Evolutionary conservation across 192 early-diverging fungal species (phyloP).

Genomic region (Gryganskiella cystojenkinii): DNA sequence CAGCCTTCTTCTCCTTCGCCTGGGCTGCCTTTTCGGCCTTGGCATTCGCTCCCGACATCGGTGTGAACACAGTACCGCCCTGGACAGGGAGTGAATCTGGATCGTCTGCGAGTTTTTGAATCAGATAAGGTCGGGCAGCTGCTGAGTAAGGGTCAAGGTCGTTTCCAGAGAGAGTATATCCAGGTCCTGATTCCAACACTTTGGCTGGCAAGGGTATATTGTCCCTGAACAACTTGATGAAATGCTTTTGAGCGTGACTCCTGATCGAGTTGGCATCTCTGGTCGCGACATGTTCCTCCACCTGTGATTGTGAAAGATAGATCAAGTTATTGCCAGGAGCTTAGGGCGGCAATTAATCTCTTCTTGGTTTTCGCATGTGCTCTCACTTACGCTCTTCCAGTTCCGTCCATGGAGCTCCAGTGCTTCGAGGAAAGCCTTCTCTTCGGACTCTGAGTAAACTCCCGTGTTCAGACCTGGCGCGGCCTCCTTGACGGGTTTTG

Average conservation of each 20-base stretch:
- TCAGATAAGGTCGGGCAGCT: slow-evolving; percentile 83
- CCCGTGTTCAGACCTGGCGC: slow-evolving; percentile 71
- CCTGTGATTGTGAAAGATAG: slow-evolving; percentile 37
- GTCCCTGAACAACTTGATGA: slow-evolving; percentile 91
- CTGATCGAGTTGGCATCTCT: slow-evolving; percentile 86
- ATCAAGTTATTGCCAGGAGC: slow-evolving; percentile 11
- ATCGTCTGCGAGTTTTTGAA: slow-evolving; percentile 35
- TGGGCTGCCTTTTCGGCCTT: slow-evolving; percentile 41
- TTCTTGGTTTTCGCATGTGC: neutral
- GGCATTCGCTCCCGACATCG: slow-evolving; percentile 10
- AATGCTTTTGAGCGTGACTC: slow-evolving; percentile 92
- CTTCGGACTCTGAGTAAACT: slow-evolving; percentile 82
- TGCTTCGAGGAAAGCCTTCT: slow-evolving; percentile 77
- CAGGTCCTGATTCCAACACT: slow-evolving; percentile 74
- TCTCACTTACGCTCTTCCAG: slow-evolving; percentile 74
- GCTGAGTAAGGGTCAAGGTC: slow-evolving; percentile 92
- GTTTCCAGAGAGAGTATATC: slow-evolving; percentile 87
- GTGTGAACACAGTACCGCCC: slow-evolving; percentile 37
- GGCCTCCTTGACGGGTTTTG: slow-evolving; percentile 55
- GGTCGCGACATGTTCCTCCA: slow-evolving; percentile 78
- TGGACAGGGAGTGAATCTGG: slow-evolving; percentile 26
- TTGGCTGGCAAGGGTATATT: slow-evolving; percentile 84
- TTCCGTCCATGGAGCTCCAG: slow-evolving; percentile 85
- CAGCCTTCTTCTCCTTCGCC: slow-evolving; percentile 29
- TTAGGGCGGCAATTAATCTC: neutral